Base-by-base conservation (phyloP, 169 alveolate species). In the Miamiensis avidus region DNA sequence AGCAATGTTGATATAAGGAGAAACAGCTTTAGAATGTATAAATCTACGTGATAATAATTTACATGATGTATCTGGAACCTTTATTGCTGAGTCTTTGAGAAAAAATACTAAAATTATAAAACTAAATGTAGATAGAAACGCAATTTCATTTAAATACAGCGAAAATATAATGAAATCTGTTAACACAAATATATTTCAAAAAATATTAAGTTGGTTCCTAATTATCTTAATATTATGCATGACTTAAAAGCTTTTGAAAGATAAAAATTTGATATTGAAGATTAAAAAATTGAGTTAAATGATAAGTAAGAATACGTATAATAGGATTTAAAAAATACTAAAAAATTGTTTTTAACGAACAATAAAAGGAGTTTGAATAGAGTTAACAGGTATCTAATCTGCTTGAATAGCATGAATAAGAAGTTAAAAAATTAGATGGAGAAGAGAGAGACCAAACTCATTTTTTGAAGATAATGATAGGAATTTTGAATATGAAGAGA, bases 71-170 rank as follows among this genome's bases (percentile, higher is more conserved):
- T 76, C 95, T 34, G 96, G 96, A 29, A 73, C 65, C 77, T 82
- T 88, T 31, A 87, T 91, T 34, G 86, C 79, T 31, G 93, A 90
- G 85, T 89, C 95, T 75, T 81, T 84, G 1, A 86, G 88, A 83
- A 33, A 25, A 65, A 93, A 92, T 88, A 76, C 87, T 76, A 76
- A 75, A 49, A 82, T 92, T 75, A 32, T 78, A 76, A 90, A 84
- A 85, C 85, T 91, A 34, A 89, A 89, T 82, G 76, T 93, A 72
- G 85, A 84, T 30, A 89, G 72, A 82, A 95, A 93, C 87, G 89
- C 91, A 81, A 87, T 94, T 0, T 81, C 83, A 30, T 87, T 34
- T 64, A 90, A 82, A 74, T 90, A 81, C 29, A 65, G 79, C 25
- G 82, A 84, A 6, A 84, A 85, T 31, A 84, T 90, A 34, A 32